phyloP scores from a whole-genome alignment of 345 rosid genomes.

The Populus pruinosa region DNA sequence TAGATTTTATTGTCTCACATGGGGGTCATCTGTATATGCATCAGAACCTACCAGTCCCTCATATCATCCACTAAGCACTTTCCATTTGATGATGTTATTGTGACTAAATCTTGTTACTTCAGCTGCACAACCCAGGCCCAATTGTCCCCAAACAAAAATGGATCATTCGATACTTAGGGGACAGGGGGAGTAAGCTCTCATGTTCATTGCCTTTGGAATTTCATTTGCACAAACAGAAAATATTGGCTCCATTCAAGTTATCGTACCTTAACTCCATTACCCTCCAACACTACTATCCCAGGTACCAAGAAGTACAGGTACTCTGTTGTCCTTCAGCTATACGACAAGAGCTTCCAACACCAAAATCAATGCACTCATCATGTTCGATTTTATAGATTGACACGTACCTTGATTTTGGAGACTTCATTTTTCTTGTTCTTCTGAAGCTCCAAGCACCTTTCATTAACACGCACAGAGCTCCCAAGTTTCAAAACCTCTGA shows the following conservation, averaged over 20 bases:
- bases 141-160: not conserved
- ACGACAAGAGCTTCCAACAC: not conserved
- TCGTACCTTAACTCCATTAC: no score
- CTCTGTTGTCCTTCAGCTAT: no score
- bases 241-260: no score
- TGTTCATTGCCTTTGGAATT: no score
- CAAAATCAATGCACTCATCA: constrained; percentile 5
- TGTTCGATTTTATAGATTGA: not conserved
- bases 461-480: constrained; percentile 59
- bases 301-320: no score
- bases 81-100: no score
- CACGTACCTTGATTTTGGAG: constrained; percentile 66
- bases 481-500: constrained; percentile 74
- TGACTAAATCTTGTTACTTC: not conserved
- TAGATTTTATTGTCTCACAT: not conserved
- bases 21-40: not conserved
- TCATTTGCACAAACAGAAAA: no score
- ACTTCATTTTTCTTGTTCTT: constrained; percentile 50
- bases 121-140: not conserved
- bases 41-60: not conserved
- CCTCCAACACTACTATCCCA: no score
- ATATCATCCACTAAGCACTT: not conserved
- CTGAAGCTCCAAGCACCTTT: constrained; percentile 85
- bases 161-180: not conserved
- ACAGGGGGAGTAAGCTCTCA: no score